Base-by-base conservation (phyloP, 352 stramenopile species). In the Phytopythium delawarense region DNA sequence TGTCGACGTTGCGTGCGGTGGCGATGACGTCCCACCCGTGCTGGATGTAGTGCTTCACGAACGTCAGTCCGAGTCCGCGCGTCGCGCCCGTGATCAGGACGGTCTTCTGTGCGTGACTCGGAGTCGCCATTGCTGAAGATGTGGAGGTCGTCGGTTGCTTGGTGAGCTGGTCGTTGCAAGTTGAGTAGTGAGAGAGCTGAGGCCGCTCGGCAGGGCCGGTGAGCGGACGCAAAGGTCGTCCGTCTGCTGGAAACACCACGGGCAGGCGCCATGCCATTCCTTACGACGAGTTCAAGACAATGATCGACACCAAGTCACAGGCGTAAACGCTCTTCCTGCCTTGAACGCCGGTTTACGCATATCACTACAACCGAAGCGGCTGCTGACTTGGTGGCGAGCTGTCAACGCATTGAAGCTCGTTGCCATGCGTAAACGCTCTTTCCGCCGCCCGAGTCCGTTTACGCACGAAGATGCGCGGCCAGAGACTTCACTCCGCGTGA, bases 11-110 rank as follows among this genome's bases (percentile, higher is more conserved):
- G 42, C 78, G 78, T 20, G 71, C 71, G 9, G 78, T 61, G 32
- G 71, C 75, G 53, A 87, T 81, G 50, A 87, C 78, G 16, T 79
- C 77, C 78, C 78, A 87, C 6, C 71, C 78, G 28, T 63, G 58
- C 34, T 58, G 52, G 34, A 68, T 67, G 58, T 83, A 87, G 59
- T 79, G 78, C 57, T 71, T 62, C 20, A 64, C 65, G 59, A 88
- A 78, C 34, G 64, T 64, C 30, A 88, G 68, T 11, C 81, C 81
- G 37, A 90, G 76, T 45, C 78, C 78, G 18, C 81, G 77, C 61
- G 78, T 84, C 52, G 72, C 75, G 50, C 79, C 79, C 52, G 79
- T 86, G 67, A 89, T 87, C 13, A 87, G 65, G 12, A 87, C 75
- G 2, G 74, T 82, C 70, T 81, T 86, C 37, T 50, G 16, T 23